Percentiles rank a stretch among this genome's conserved stretches.
Conservation (phyloP, 169 alveolate species). For the Ichthyophthirius multifiliis region DNA sequence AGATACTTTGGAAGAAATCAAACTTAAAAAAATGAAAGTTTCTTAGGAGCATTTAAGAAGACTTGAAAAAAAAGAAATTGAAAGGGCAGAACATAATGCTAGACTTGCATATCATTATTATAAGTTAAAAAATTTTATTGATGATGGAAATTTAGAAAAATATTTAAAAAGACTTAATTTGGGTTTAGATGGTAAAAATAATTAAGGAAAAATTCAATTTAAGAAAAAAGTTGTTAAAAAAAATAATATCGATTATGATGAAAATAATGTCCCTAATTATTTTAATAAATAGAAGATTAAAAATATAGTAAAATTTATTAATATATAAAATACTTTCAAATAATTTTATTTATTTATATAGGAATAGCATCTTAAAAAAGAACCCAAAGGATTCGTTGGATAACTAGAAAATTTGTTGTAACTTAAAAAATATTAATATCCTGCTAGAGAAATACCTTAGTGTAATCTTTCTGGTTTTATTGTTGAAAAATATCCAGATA, state of each 20-base stretch:
- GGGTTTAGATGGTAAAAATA: conserved; percentile 16
- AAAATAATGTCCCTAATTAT: neutral
- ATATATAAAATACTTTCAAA: neutral
- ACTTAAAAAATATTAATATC: neutral
- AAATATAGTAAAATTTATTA: neutral
- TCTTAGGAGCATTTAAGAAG: conserved; percentile 24
- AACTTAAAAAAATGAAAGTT: conserved; percentile 26
- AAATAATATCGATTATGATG: neutral
- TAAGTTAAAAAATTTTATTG: conserved; percentile 29
- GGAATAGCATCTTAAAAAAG: neutral
- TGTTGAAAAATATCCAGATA: neutral
- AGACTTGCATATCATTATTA: conserved; percentile 45
- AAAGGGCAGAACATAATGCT: conserved; percentile 37
- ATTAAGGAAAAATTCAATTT: neutral
- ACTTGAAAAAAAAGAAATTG: conserved; percentile 41
- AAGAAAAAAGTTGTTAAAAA: neutral
- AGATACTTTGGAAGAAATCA: conserved; percentile 32
- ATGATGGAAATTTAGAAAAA: conserved; percentile 24
- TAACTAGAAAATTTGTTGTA: neutral
- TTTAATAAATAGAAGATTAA: neutral
- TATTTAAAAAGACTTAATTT: conserved; percentile 30
- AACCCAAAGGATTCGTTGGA: neutral
- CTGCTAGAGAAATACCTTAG: neutral
- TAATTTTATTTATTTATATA: neutral
- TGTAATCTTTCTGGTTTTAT: neutral